Conservation (phyloP, 2,329 filamentous ascomycete species). For the Chaetomium sp. region DNA sequence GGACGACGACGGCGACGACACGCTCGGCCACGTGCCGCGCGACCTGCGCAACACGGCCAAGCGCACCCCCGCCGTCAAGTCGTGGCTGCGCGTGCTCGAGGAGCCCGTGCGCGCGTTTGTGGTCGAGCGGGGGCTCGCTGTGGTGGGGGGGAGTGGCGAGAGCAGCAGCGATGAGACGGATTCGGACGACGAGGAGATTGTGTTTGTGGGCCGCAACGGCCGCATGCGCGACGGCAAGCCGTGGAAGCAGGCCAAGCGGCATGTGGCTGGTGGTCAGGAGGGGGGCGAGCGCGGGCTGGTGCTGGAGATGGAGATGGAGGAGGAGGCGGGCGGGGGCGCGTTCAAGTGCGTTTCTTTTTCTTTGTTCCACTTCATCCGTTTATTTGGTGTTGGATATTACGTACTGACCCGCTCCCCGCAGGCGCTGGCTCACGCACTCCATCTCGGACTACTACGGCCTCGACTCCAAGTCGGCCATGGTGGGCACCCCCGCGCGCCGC, state of each 20-base stretch:
- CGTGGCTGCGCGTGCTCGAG: slow-evolving; percentile 81
- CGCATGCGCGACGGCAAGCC: slow-evolving; percentile 44
- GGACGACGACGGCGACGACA: slow-evolving; percentile 40
- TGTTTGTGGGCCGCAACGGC: slow-evolving; percentile 63
- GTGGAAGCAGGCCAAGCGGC: slow-evolving; percentile 55
- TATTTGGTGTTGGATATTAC: neutral
- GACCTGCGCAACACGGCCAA: slow-evolving; percentile 82
- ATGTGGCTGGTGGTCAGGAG: slow-evolving; percentile 52
- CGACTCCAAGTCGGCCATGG: slow-evolving; percentile 76
- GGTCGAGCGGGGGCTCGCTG: slow-evolving; percentile 46
- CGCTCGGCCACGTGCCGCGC: slow-evolving; percentile 65
- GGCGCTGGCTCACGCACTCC: slow-evolving; percentile 89
- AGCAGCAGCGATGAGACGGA: slow-evolving; percentile 46
- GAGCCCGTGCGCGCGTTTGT: slow-evolving; percentile 80
- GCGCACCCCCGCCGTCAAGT: slow-evolving; percentile 74
- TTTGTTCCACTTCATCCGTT: neutral
- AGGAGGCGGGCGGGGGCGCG: slow-evolving; percentile 72
- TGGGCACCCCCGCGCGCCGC: slow-evolving; percentile 68
- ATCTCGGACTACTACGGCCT: slow-evolving; percentile 92
- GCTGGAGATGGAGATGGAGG: slow-evolving; percentile 63
- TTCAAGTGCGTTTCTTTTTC: slow-evolving; percentile 69
- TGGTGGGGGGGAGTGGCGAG: slow-evolving; percentile 23
- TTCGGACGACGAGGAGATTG: slow-evolving; percentile 69
- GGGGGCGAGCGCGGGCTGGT: slow-evolving; percentile 65
- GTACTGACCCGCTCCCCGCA: slow-evolving; percentile 43